A percentile compares a stretch with the other conserved stretches of the same genome.
Evolutionary conservation across 257 asterid species (phyloP).

Genomic region (Salvia hispanica): DNA sequence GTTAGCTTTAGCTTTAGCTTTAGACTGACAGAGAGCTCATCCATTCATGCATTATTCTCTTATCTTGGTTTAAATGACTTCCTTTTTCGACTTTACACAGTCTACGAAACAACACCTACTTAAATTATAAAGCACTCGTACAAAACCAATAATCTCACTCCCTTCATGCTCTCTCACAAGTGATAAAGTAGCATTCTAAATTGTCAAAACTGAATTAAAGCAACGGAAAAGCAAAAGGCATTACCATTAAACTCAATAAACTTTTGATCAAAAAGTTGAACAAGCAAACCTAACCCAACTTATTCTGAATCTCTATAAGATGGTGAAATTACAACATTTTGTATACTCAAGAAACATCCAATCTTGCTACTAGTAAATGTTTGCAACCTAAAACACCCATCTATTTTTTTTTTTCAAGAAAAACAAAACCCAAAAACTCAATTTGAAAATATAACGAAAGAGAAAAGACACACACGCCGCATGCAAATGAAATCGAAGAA

Average conservation of each 20-base stretch:
- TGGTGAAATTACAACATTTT: conserved; percentile 33
- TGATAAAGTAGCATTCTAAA: conserved; percentile 5
- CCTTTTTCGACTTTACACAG: conserved; percentile 25
- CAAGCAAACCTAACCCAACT: conserved; percentile 42
- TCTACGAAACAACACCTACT: conserved; percentile 30
- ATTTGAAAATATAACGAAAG: background rate
- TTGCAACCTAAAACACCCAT: conserved; percentile 9
- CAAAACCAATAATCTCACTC: conserved; percentile 8
- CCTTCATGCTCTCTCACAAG: background rate
- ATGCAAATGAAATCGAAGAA: conserved; percentile 9
- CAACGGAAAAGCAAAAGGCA: conserved; percentile 29
- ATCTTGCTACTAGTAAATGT: conserved; percentile 15
- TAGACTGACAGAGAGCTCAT: conserved; percentile 32
- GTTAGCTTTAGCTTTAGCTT: conserved; percentile 26
- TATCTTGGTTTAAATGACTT: conserved; percentile 11
- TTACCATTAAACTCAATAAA: conserved; percentile 32
- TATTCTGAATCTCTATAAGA: conserved; percentile 43
- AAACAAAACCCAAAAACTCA: conserved; percentile 25
- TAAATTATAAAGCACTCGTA: conserved; percentile 6
- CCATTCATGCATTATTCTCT: conserved; percentile 32
- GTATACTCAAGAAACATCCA: conserved; percentile 22
- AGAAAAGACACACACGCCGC: conserved; percentile 8
- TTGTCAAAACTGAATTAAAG: conserved; percentile 37
- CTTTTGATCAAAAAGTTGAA: conserved; percentile 46
- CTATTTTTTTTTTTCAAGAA: background rate